Conservation (phyloP, 257 asterid species). For the Solanum sejunctum region DNA sequence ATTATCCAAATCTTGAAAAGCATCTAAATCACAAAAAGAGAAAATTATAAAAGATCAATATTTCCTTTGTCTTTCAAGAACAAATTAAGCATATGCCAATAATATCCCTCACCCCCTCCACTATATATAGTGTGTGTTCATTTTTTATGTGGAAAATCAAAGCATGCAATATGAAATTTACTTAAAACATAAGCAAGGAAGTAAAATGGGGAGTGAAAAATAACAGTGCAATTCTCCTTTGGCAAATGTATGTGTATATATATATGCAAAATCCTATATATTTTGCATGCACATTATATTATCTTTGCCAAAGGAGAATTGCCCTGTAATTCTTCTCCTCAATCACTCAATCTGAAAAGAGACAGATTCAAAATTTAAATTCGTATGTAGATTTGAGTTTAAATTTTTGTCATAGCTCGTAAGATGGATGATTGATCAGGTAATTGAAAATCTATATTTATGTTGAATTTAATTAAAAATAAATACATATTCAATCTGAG, state of each 20-base stretch:
- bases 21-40: background rate
- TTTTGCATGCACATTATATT: background rate
- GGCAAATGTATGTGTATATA: background rate
- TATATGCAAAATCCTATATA: background rate
- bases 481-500: background rate
- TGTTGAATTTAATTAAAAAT: background rate
- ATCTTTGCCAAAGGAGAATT: constrained; percentile 71
- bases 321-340: constrained; percentile 43
- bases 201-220: background rate
- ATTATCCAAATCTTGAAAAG: background rate
- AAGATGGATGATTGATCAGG: background rate
- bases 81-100: background rate
- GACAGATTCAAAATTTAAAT: background rate
- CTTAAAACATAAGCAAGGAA: background rate
- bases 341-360: too few relatives aligned
- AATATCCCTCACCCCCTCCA: background rate
- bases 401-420: background rate
- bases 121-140: background rate
- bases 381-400: background rate
- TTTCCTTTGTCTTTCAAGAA: background rate
- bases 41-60: background rate
- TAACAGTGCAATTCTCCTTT: background rate
- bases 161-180: background rate
- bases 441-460: background rate
- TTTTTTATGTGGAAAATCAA: background rate